Percentiles rank a stretch among this genome's conserved stretches.
Conservation (phyloP, 345 rosid genomes). For the Carallia pectinifolia region DNA sequence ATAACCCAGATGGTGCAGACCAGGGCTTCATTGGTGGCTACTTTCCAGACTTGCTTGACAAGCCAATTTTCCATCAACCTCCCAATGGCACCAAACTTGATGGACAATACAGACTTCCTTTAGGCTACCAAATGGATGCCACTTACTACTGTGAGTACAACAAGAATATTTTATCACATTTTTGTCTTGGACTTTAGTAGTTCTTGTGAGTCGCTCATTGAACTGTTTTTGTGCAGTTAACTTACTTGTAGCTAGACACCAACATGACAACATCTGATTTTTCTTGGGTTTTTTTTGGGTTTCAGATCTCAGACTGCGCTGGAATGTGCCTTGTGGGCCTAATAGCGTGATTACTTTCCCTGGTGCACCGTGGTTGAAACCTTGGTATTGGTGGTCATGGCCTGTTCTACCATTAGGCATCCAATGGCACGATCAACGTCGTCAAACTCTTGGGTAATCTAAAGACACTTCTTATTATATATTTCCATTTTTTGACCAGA, state of each 20-base stretch:
- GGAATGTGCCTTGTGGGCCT: constrained; percentile 95
- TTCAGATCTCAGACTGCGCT: constrained; percentile 75
- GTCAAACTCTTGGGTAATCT: constrained; percentile 61
- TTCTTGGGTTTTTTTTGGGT: neutral
- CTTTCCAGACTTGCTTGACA: constrained; percentile 76
- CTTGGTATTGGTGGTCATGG: constrained; percentile 99
- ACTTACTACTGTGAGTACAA: constrained; percentile 73
- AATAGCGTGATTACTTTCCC: constrained; percentile 95
- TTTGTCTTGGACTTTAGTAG: neutral
- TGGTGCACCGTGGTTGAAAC: constrained; percentile 91
- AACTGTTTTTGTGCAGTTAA: neutral
- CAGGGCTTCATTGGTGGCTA: constrained; percentile 90
- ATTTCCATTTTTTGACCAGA: neutral
- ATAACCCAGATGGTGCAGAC: constrained; percentile 92
- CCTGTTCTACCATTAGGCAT: constrained; percentile 89
- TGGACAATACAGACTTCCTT: constrained; percentile 81
- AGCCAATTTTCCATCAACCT: constrained; percentile 76
- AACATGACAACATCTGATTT: neutral
- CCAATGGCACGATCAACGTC: constrained; percentile 81
- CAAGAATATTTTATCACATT: neutral
- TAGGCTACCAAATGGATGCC: constrained; percentile 99
- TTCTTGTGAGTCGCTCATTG: neutral
- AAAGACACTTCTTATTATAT: neutral
- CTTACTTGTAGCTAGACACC: no score
- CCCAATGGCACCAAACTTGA: constrained; percentile 48